These are phyloP conservation scores for Cladophialophora chaetospira DNA, from an alignment of 2,329 filamentous ascomycete species.

Conservation along the genomic window DNA sequence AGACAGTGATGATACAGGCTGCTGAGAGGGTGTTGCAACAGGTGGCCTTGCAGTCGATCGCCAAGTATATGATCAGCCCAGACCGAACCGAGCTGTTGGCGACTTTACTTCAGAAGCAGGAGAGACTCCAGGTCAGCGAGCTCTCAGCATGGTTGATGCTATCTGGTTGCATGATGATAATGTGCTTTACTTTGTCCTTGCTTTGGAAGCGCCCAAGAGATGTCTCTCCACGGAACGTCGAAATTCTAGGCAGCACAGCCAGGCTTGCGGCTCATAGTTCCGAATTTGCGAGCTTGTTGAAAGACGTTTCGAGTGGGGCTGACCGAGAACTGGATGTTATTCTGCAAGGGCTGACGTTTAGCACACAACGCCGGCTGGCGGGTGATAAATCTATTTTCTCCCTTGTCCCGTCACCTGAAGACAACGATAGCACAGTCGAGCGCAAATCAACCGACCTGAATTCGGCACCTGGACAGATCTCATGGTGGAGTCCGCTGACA, in stretches of 20 bases:
- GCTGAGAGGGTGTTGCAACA: slow-evolving; percentile 17
- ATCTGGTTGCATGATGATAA: not conserved
- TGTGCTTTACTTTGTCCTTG: not conserved
- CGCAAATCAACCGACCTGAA: not conserved
- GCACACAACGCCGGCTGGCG: not conserved
- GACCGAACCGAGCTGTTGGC: not conserved
- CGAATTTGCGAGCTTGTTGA: not conserved
- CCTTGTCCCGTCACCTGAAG: not conserved
- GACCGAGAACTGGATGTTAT: not conserved
- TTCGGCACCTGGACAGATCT: not conserved
- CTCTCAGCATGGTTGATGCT: slow-evolving; percentile 21
- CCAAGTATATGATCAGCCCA: slow-evolving; percentile 8
- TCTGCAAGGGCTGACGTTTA: not conserved
- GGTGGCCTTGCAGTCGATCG: slow-evolving; percentile 18
- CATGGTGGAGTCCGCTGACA: not conserved
- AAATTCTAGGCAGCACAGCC: no score
- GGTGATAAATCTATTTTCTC: not conserved
- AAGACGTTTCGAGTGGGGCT: not conserved
- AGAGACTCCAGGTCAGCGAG: slow-evolving; percentile 11
- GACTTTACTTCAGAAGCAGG: not conserved
- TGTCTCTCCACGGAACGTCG: not conserved
- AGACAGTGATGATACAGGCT: slow-evolving; percentile 1
- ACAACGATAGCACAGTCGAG: not conserved
- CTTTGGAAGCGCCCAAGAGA: slow-evolving; percentile 2
- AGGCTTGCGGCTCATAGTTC: no score